Evolutionary conservation across 768 basidiomycete genomes (phyloP), one percentile per base, ranked within the genome.

Genomic region (Suillus americanus): DNA sequence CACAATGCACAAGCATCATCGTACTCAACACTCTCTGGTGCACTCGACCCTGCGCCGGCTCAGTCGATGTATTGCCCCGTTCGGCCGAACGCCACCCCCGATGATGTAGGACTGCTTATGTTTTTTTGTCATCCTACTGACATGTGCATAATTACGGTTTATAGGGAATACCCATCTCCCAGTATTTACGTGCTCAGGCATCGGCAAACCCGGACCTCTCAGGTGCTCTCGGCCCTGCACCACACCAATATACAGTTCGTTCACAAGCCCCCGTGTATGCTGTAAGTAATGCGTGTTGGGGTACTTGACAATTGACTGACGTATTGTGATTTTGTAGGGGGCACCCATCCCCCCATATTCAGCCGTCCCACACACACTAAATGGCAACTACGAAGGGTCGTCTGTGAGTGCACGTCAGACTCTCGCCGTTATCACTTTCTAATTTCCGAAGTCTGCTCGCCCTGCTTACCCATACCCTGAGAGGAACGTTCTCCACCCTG

Each of bases 391-490:
- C n/a, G 64, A 69, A 18, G 64, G 66, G 51, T 66, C 37, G 38
- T 46, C 66, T 46, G 48, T 69, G n/a, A 56, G 57, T 57, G 50
- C 40, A 57, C 38, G 35, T 10, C 18, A 9, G 18, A 18, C 28
- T 9, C 33, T 43, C 18, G 23, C 38, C 57, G 14, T 18, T 54
- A 62, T 43, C 13, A 45, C 60, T 54, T 53, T 71, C 51, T n/a
- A 38, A 62, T 56, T 65, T 41, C 43, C 48, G 50, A 62, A 65
- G 25, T 51, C 62, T 45, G 66, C 30, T 9, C 70, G 64, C 23
- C 66, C 68, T 33, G 60, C 64, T 28, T 77, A 75, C 60, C 74
- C 74, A 46, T 75, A 75, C 46, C 75, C 74, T 4, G 72, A 67
- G 33, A 67, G 74, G 35, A 77, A 75, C 59, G 67, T 74, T 35